Base-by-base conservation (phyloP, 2,329 filamentous ascomycete genomes). In the Xylariaceae sp. region DNA sequence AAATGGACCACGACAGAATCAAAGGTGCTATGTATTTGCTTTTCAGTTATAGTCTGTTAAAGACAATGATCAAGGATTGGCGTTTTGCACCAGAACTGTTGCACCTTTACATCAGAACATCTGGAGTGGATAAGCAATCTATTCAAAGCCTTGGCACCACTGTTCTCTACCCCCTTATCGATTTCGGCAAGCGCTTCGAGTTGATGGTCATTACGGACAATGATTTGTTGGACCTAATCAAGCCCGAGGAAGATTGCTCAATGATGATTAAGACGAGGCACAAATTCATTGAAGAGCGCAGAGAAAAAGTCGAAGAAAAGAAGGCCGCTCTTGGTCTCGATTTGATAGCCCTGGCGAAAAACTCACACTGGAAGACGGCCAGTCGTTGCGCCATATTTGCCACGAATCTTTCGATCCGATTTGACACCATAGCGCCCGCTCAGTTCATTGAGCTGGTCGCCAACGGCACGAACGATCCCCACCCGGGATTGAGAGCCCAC, bases 341-440 rank as follows among this genome's bases (percentile, higher is more conserved):
- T 71, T 80, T 99, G 37, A 88, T 92, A 3, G 84, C 88, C 60
- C 77, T 88, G 61, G 89, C 91, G 1, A 87, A 85, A 68, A 84
- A 84, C 2, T 90, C 92, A 0, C 95, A 99, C 71, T 99, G 94
- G 94, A 97, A 96, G 78, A 92, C 96, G 67, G 93, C 93, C 4
- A 91, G 87, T 54, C 83, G 93, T 34, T 96, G 92, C 58, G 89
- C 90, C 8, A 89, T 95, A 42, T 94, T 99, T 71, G 90, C 96
- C 3, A 86, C 93, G 58, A 96, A 94, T 61, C 82, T 97, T 63
- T 93, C 91, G 59, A 84, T 97, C 63, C 87, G 94, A n/a, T 96
- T 97, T 68, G 88, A 97, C 65, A 88, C 85, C 15, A 84, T 99
- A 62, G 91, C 91, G 4, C 90, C 90, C 1, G 80, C 88, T 15